phyloP scores from a whole-genome alignment of 208 protist species.

The Kentomonas sorsogonicus region DNA sequence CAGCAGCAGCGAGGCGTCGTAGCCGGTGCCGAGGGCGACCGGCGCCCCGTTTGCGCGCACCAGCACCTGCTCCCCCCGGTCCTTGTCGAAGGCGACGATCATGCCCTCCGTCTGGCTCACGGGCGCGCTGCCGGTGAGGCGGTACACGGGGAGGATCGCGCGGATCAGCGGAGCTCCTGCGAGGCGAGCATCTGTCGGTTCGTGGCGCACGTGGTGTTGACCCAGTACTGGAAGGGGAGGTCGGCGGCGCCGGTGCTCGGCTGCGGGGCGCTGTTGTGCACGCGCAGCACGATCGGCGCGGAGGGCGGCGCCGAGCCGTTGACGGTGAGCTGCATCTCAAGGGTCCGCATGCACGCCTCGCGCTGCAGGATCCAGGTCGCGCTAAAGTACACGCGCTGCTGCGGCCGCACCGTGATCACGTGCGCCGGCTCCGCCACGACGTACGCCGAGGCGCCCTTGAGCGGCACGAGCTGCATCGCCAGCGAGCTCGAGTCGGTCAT shows the following conservation, averaged over 20 bases:
- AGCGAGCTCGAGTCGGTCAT: conserved; percentile 79
- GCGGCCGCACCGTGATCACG: conserved; percentile 79
- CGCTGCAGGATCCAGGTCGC: conserved; percentile 64
- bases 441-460: conserved; percentile 45
- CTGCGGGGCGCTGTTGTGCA: conserved; percentile 66
- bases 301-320: conserved; percentile 69
- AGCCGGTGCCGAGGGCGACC: conserved; percentile 33
- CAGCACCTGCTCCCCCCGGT: conserved; percentile 68
- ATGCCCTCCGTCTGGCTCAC: conserved; percentile 52
- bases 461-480: conserved; percentile 78
- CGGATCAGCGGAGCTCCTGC: conserved; percentile 75
- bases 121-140: conserved; percentile 39
- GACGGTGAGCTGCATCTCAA: conserved; percentile 71
- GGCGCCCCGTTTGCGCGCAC: conserved; percentile 69
- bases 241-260: conserved; percentile 38
- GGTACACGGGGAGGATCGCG: conserved; percentile 71
- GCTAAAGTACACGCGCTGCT: conserved; percentile 85
- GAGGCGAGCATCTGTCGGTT: conserved; percentile 69
- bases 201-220: conserved; percentile 75
- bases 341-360: conserved; percentile 47
- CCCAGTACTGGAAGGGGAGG: conserved; percentile 83
- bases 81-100: conserved; percentile 77
- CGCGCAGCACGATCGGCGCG: conserved; percentile 67
- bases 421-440: conserved; percentile 61
- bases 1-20: conserved; percentile 6